These are phyloP conservation scores for Trypanosoma melophagium DNA, from an alignment of 208 protist genomes.

Conservation along the genomic window DNA sequence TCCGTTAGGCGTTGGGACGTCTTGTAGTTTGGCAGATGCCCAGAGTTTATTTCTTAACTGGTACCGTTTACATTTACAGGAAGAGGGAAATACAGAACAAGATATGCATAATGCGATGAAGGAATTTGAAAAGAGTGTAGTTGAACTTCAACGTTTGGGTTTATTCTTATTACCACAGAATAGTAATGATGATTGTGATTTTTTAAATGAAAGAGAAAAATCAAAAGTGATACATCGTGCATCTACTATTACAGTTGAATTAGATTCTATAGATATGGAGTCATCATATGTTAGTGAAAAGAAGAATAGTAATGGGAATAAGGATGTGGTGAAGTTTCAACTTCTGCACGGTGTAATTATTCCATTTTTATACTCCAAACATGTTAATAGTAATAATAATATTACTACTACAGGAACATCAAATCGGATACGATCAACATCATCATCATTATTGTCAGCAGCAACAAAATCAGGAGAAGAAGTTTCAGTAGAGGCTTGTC, in stretches of 20 bases:
- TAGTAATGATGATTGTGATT: neutral
- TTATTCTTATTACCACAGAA: slow-evolving; percentile 11
- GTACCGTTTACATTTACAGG: neutral
- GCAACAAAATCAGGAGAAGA: neutral
- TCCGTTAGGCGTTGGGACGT: neutral
- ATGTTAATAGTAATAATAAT: neutral
- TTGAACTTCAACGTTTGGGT: slow-evolving; percentile 8
- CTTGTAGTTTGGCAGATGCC: slow-evolving; percentile 17
- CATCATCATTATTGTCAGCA: too few species aligned
- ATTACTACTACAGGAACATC: neutral
- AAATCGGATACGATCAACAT: neutral
- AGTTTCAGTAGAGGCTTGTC: slow-evolving; percentile 8
- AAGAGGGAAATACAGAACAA: neutral
- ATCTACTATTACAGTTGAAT: slow-evolving; percentile 14
- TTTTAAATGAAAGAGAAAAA: neutral
- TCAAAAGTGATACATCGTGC: slow-evolving; percentile 9
- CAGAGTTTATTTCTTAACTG: slow-evolving; percentile 16
- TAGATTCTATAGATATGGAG: slow-evolving; percentile 14
- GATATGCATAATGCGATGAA: neutral
- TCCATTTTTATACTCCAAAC: slow-evolving; percentile 13
- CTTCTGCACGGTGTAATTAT: slow-evolving; percentile 23
- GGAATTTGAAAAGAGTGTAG: slow-evolving; percentile 20
- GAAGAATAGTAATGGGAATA: neutral
- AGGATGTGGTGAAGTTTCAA: slow-evolving; percentile 10
- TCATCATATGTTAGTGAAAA: neutral